Conservation (phyloP, 805 yeast species). For the Wickerhamomyces sydowiorum region DNA sequence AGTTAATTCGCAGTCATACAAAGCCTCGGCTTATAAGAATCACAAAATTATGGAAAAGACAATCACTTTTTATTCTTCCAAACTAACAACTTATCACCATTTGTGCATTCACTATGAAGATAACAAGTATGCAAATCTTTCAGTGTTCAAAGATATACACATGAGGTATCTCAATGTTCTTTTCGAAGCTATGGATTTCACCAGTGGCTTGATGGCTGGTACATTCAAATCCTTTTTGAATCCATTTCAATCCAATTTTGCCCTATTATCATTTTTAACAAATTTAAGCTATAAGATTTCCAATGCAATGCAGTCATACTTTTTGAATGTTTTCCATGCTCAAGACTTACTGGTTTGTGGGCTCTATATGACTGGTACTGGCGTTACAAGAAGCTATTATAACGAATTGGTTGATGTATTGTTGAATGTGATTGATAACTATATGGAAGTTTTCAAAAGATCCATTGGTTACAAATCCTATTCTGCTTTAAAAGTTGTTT, state of each 20-base stretch:
- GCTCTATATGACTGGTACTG: background rate
- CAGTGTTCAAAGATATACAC: constrained; percentile 5
- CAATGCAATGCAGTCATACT: background rate
- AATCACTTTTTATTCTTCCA: constrained; percentile 6
- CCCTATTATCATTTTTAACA: constrained; percentile 8
- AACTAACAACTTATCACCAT: constrained; percentile 6
- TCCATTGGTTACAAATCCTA: background rate
- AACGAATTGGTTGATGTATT: background rate
- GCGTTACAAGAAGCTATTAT: background rate
- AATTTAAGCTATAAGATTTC: constrained; percentile 3
- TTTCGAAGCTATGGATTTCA: constrained; percentile 4
- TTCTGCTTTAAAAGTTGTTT: background rate
- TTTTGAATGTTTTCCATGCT: constrained; percentile 11
- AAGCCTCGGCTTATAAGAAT: constrained; percentile 6
- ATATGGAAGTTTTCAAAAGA: background rate
- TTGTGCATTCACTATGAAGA: constrained; percentile 10
- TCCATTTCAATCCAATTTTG: constrained; percentile 6
- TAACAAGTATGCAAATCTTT: constrained; percentile 6
- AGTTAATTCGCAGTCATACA: constrained; percentile 3
- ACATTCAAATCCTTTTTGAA: constrained; percentile 4
- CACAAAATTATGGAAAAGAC: constrained; percentile 4
- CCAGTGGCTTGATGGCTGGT: constrained; percentile 6
- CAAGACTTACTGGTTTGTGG: constrained; percentile 6
- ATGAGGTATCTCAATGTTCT: background rate
- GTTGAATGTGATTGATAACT: background rate